Evolutionary conservation across 1,284 basidiomycete species (phyloP), one percentile per base, ranked within the genome.

Genomic region (Ganoderma boninense): DNA sequence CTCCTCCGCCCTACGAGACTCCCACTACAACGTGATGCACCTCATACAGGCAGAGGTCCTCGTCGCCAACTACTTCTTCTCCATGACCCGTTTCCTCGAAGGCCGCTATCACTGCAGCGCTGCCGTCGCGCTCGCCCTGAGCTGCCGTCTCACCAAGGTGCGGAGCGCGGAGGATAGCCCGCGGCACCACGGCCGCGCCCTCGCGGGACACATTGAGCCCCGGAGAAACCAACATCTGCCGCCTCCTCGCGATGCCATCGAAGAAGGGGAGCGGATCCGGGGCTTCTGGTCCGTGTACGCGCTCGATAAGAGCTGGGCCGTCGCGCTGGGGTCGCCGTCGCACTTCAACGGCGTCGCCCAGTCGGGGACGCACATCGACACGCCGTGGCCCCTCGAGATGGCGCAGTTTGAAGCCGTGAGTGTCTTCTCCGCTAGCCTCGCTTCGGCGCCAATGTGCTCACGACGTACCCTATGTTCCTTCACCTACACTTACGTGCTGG

Each of bases 31-130:
- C 65, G 77, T 84, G n/a, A 70, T 85, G 20, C 81, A 86, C 67
- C 77, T 78, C 49, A 81, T 86, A 16, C 85, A 87, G 74, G 84
- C 85, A 0, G 84, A 87, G 65, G 79, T 85, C 2, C 80, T 87
- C 11, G 77, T 87, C 26, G 82, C 85, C 0, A 81, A 81, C 66
- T 87, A 86, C 72, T 85, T 84, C 75, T 82, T 84, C 67, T 79
- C 79, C 56, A 77, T 80, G 42, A 82, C 80, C 4, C 79, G 83
- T 20, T 77, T 82, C 42, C 77, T 87, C 0, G 84, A 87, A 74
- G 86, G 84, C 7, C 78, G 80, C 26, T 84, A 84, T 68, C 84
- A 86, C 73, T 80, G 82, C 40, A 82, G 82, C 60, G 81, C 83
- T 0, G 84, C 84, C 0, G 77, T 82, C 0, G 83, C 84, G 1